Evolutionary conservation across 2,329 filamentous ascomycete species (phyloP).

Genomic region (Tetracladium maxilliforme): DNA sequence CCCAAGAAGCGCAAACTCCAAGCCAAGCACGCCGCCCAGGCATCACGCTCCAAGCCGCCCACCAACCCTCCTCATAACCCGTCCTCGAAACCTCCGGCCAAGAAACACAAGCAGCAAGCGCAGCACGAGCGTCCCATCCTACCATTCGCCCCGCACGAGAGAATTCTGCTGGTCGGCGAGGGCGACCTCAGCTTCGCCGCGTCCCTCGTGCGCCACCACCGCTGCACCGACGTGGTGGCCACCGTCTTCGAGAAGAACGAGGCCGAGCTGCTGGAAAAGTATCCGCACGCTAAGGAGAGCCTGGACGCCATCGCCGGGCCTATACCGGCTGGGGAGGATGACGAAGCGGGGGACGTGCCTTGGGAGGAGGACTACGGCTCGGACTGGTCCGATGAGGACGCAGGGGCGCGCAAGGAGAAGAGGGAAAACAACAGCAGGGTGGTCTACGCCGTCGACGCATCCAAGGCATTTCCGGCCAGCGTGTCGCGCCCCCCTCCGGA

Average conservation of each 20-base stretch:
- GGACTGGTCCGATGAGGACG: slow-evolving; percentile 8
- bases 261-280: slow-evolving; percentile 51
- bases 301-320: slow-evolving; percentile 40
- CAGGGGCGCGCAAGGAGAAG: slow-evolving; percentile 20
- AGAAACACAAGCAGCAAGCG: slow-evolving; percentile 4
- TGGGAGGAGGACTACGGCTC: slow-evolving; percentile 46
- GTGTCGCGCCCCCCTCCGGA: too few relatives aligned
- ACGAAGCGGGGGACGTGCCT: slow-evolving; percentile 34
- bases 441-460: too few relatives aligned
- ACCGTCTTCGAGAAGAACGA: slow-evolving; percentile 49
- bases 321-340: too few relatives aligned
- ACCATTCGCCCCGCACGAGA: slow-evolving; percentile 50
- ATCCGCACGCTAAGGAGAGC: slow-evolving; percentile 52
- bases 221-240: slow-evolving; percentile 50
- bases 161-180: slow-evolving; percentile 66
- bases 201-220: slow-evolving; percentile 50
- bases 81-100: slow-evolving; percentile 3
- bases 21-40: too few relatives aligned
- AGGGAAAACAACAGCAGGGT: slow-evolving; percentile 10
- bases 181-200: slow-evolving; percentile 68
- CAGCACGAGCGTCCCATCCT: slow-evolving; percentile 34
- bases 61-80: too few relatives aligned
- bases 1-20: too few relatives aligned
- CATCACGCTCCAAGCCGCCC: too few relatives aligned
- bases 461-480: too few relatives aligned